Evolutionary conservation across 1,284 basidiomycete species (phyloP).

Genomic region (Rhodotorula sp.): DNA sequence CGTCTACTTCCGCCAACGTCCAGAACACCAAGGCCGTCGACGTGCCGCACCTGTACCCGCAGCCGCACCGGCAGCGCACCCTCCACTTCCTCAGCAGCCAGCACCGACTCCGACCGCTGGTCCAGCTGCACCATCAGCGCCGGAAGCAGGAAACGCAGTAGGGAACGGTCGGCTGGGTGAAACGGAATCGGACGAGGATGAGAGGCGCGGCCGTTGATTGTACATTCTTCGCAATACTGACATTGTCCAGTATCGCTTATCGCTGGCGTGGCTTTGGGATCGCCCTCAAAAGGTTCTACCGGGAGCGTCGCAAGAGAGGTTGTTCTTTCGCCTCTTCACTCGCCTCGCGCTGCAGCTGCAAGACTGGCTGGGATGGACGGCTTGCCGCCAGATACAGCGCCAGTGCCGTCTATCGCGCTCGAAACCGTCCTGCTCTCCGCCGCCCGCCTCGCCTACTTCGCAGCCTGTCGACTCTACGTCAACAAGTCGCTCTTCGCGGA

Average conservation of each 20-base stretch:
- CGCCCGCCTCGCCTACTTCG: constrained; percentile 42
- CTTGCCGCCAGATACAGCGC: neutral
- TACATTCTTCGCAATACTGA: neutral
- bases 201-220: neutral
- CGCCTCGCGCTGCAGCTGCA: neutral
- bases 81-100: neutral
- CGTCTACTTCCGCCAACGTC: constrained; percentile 42
- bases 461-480: constrained; percentile 41
- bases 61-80: constrained; percentile 8
- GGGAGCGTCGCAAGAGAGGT: neutral
- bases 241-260: neutral
- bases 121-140: neutral
- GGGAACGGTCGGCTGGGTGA: neutral
- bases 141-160: neutral
- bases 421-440: constrained; percentile 25
- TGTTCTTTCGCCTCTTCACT: neutral
- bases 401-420: constrained; percentile 3
- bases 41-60: constrained; percentile 4
- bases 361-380: neutral
- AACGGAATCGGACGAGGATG: neutral
- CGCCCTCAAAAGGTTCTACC: neutral
- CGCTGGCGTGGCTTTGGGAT: too few species aligned
- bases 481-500: constrained; percentile 39
- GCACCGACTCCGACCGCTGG: neutral
- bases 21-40: neutral